Base-by-base conservation (phyloP, 2,329 filamentous ascomycete genomes). In the Alternaria brassicicola region DNA sequence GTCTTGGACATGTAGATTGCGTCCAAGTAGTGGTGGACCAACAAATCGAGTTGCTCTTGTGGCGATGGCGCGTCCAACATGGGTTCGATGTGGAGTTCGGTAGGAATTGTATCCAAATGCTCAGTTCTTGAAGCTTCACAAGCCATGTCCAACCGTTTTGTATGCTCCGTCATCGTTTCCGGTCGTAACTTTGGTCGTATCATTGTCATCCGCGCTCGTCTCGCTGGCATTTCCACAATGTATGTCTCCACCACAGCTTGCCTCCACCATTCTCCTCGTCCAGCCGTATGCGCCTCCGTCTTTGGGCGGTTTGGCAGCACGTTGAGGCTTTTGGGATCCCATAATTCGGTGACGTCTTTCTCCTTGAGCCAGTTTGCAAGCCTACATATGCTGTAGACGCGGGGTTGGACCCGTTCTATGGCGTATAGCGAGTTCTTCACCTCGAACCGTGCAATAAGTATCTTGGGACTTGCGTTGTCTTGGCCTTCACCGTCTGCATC, bases 401-500 rank as follows among this genome's bases (percentile, higher is more conserved):
- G 83, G 45, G 79, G 76, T 15, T 82, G 79, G 33, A 90, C 86
- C 23, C 86, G 83, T 78, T 93, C 90, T 30, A 93, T 91, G 53
- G 87, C 86, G 90, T 93, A 97, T 3, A 98, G 75, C 0, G 88
- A 86, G 78, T 91, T 90, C 63, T 94, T 72, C 7, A 64, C 60
- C 39, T 76, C 74, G 36, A 70, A 52, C 6, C 70, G 68, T 38
- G 76, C 76, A 53, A 79, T 65, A 28, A 79, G 74, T 26, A 79
- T 66, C 47, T 64, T 72, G 2, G 68, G 56, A 8, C 39, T 17
- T 19, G 38, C 45, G 25, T 31, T 25, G 0, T 51, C 54, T 4
- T 65, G 54, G 0, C 57, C 28, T 13, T 57, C 52, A 10, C n/a
- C n/a, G 7, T 58, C 58, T 36, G 61, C 35, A 30, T 54, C 45